Evolutionary conservation across 257 asterid genomes (phyloP).

Genomic region (Verbena officinalis): DNA sequence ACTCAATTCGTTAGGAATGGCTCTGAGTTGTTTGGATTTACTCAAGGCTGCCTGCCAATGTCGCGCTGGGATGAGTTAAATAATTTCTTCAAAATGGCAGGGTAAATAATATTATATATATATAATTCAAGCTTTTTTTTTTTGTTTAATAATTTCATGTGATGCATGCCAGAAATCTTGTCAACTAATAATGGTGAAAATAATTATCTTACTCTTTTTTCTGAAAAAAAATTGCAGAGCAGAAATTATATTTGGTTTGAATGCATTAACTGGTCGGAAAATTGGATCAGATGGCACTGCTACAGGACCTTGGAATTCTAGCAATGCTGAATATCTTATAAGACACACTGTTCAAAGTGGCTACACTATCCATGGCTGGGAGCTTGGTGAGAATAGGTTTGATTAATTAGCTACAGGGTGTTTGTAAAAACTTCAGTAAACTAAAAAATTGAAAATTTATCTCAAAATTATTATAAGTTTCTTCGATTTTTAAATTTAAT

Average conservation of each 20-base stretch:
- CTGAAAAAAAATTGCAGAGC: constrained; percentile 47
- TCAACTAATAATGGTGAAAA: neutral
- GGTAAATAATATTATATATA: too few relatives aligned
- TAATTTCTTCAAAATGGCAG: constrained; percentile 58
- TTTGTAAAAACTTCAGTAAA: too few relatives aligned
- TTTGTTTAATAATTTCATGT: constrained; percentile 3
- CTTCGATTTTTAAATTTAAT: too few relatives aligned
- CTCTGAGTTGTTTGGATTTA: constrained; percentile 66
- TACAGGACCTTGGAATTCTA: constrained; percentile 78
- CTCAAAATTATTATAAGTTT: too few relatives aligned
- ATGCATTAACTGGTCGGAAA: constrained; percentile 64
- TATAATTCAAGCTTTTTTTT: neutral
- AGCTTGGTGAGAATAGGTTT: constrained; percentile 70
- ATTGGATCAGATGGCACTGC: constrained; percentile 44
- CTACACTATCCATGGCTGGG: constrained; percentile 76
- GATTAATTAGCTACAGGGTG: neutral
- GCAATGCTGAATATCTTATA: constrained; percentile 71
- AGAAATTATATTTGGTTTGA: constrained; percentile 71
- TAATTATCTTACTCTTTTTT: neutral
- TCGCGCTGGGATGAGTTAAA: constrained; percentile 85
- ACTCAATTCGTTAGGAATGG: constrained; percentile 39
- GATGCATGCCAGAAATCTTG: neutral
- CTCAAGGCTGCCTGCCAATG: constrained; percentile 75
- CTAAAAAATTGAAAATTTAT: too few relatives aligned
- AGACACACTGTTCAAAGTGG: constrained; percentile 54